Base-by-base conservation (phyloP, 2,329 filamentous ascomycete genomes). In the Orbilia ellipsospora region DNA sequence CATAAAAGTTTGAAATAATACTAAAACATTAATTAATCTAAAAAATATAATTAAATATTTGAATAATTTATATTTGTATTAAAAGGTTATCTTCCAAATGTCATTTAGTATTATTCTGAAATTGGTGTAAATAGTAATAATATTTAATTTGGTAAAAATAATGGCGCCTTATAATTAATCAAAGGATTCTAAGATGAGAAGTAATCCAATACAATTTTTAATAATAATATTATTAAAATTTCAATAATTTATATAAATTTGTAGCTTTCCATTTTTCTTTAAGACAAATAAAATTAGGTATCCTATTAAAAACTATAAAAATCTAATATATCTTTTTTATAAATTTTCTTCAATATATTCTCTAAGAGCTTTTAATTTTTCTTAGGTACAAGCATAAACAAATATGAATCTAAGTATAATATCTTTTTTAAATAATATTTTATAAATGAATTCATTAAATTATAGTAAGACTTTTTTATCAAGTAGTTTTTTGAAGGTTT, bases 111-210 rank as follows among this genome's bases (percentile, higher is more conserved):
- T 44, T 15, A 55, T 65, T 55, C 31, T 28, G 31, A 65, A 44
- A 18, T 62, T 61, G 55, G 42, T 51, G 18, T 59, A 61, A 28
- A 23, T 57, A 52, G 12, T 52, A 23, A 67, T 66, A 36, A 60
- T 45, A 40, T 64, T 26, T 10, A 64, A 52, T 44, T 54, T 54
- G 26, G 44, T 62, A 51, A 62, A 62, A 31, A 36, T 13, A 15
- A 20, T 52, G 8, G 4, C 20, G 20, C 20, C 51, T 16, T 16
- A 51, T 28, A 23, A 63, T 18, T 36, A 18, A 36, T 61, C 23
- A 8, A 61, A 50, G 18, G 20, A 61, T 61, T 40, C 23, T 16
- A n/a, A 52, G 18, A 45, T 51, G 2, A 26, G 10, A 51, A 12
- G 15, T 62, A 62, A 62, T 4, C 16, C 20, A n/a, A 28, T 62